Percentiles rank a stretch among this genome's conserved stretches.
Conservation (phyloP, 2,329 filamentous ascomycete species). For the Fusarium sp. region DNA sequence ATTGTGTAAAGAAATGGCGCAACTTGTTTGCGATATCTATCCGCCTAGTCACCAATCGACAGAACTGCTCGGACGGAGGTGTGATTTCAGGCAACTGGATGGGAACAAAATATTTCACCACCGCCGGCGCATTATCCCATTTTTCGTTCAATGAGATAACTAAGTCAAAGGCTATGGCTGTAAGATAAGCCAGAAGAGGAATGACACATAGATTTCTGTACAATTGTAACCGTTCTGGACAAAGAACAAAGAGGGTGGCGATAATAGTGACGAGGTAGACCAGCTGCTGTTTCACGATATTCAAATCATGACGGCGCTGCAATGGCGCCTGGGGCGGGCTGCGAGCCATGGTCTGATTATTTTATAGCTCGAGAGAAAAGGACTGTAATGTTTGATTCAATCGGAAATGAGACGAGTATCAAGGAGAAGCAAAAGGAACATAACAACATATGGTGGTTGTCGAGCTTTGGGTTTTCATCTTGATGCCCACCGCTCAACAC, state of each 20-base stretch:
- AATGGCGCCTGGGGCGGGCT: neutral
- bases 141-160: slow-evolving; percentile 14
- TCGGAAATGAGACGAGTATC: neutral
- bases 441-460: neutral
- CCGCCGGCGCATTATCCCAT: slow-evolving; percentile 21
- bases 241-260: slow-evolving; percentile 17
- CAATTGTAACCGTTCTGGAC: slow-evolving; percentile 19
- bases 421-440: neutral
- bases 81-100: slow-evolving; percentile 3
- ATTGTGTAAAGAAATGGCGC: neutral
- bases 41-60: neutral
- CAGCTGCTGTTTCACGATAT: slow-evolving; percentile 23
- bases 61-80: slow-evolving; percentile 24
- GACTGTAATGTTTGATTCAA: accelerated
- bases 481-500: slow-evolving; percentile 8
- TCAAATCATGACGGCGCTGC: slow-evolving; percentile 14
- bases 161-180: slow-evolving; percentile 8
- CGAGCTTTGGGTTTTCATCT: neutral
- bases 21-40: neutral
- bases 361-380: neutral
- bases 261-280: slow-evolving; percentile 16
- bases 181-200: slow-evolving; percentile 25
- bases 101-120: slow-evolving; percentile 30
- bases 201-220: slow-evolving; percentile 26
- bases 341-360: slow-evolving; percentile 1